Evolutionary conservation across 2,329 filamentous ascomycete species (phyloP), one percentile per base, ranked within the genome.

Genomic region (Fusarium irregulare): DNA sequence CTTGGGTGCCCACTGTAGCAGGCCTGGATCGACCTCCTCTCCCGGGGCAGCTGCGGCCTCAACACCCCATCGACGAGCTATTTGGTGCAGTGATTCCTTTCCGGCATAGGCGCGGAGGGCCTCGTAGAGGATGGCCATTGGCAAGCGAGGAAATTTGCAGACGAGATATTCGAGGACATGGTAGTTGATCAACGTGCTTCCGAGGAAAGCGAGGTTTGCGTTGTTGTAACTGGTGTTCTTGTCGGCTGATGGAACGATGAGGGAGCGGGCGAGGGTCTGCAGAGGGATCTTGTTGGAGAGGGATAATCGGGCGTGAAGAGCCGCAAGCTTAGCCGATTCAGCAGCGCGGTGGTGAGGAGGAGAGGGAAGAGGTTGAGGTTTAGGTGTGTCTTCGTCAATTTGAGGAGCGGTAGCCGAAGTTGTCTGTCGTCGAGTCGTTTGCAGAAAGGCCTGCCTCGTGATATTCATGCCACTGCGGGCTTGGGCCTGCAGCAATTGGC

Each of bases 51-150:
- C 93, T n/a, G 93, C 95, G 45, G 86, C 83, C 79, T 98, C 95
- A 18, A 98, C 89, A 81, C 96, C 96, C 96, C 96, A 99, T 82
- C 96, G 92, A 67, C 87, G 84, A 18, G 92, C 89, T 71, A 98
- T 87, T 21, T 89, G 85, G 54, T 90, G 84, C 48, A 98, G 86
- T 2, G 94, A 90, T 71, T 89, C 88, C 8, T 89, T 87, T 7
- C 96, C 96, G 48, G 91, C 87, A 78, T 93, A 98, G 48, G 93
- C 94, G 76, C 92, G 91, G 84, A 97, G 91, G 32, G 93, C 92
- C 56, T 94, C 90, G 81, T 93, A 97, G 55, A 97, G 83, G 60
- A 99, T 91, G n/a, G 87, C 82, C 87, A 96, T 92, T 56, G 96
- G 96, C 57, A 99, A 87, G 51, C 96, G 93, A 16, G 96, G 96